phyloP scores from a whole-genome alignment of 352 stramenopile species.

The Phytophthora pinifolia region DNA sequence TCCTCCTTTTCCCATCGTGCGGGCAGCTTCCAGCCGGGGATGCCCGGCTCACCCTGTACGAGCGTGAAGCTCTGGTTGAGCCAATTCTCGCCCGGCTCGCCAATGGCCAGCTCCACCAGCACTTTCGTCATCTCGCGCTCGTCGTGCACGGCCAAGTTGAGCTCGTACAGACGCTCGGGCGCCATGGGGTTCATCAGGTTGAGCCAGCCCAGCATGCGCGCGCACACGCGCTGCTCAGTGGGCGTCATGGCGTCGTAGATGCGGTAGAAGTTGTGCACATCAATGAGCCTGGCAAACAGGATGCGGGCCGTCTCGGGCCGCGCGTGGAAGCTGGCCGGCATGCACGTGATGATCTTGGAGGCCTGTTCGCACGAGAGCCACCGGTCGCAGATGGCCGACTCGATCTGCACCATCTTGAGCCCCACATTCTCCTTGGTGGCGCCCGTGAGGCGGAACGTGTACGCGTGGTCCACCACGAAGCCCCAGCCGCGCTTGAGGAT shows the following conservation, averaged over 20 bases:
- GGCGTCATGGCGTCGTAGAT: conserved; percentile 55
- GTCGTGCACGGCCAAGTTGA: conserved; percentile 71
- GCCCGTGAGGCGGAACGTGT: conserved; percentile 46
- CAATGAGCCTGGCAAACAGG: conserved; percentile 75
- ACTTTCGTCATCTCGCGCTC: conserved; percentile 83
- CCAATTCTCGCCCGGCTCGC: conserved; percentile 83
- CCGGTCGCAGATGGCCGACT: conserved; percentile 72
- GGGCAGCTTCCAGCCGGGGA: conserved; percentile 81
- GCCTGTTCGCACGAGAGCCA: conserved; percentile 76
- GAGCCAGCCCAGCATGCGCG: conserved; percentile 64
- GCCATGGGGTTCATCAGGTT: conserved; percentile 81
- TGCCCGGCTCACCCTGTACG: conserved; percentile 47
- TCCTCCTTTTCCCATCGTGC: conserved; percentile 82
- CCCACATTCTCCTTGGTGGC: conserved; percentile 69
- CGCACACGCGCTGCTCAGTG: conserved; percentile 51
- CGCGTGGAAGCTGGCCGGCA: conserved; percentile 61
- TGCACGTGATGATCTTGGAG: conserved; percentile 70
- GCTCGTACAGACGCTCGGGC: conserved; percentile 64
- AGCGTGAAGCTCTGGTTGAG: conserved; percentile 75
- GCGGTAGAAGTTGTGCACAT: conserved; percentile 63
- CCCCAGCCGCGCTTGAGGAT: conserved; percentile 46
- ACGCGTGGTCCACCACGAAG: conserved; percentile 33
- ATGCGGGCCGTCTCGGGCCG: conserved; percentile 68
- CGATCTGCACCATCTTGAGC: conserved; percentile 82
- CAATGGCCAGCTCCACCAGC: conserved; percentile 76